Conservation (phyloP, 768 basidiomycete species). For the Saitozyma sp. region DNA sequence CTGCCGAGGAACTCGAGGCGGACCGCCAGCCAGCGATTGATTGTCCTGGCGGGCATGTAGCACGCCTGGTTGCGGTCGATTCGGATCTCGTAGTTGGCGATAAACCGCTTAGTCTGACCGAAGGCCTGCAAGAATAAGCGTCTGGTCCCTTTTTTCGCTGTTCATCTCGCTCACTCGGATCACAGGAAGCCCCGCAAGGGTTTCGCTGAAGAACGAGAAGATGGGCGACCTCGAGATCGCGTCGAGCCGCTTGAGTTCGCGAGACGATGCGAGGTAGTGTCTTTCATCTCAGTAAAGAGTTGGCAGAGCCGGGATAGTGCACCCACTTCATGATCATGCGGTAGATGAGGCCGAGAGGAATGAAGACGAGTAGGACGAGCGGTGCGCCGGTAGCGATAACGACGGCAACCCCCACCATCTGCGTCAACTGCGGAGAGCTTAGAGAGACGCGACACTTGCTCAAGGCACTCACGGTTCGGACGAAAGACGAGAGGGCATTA, state of each 20-base stretch:
- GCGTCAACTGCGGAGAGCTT: conserved; percentile 19
- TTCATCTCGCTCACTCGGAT: no score
- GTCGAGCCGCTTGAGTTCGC: conserved; percentile 53
- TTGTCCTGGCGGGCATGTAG: conserved; percentile 64
- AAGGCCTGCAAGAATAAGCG: conserved; percentile 37
- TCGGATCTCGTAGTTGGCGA: conserved; percentile 56
- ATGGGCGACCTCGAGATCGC: conserved; percentile 82
- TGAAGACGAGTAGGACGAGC: conserved; percentile 71
- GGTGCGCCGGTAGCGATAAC: conserved; percentile 84
- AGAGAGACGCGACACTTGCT: conserved; percentile 4
- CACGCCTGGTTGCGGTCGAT: conserved; percentile 85
- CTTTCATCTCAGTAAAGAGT: no score
- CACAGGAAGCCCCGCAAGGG: conserved; percentile 40
- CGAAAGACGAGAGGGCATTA: conserved; percentile 69
- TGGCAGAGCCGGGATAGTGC: no score
- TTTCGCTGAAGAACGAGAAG: conserved; percentile 62
- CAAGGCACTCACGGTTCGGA: conserved; percentile 61
- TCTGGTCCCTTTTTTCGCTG: no score
- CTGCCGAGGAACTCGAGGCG: conserved; percentile 84
- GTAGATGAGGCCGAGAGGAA: conserved; percentile 80
- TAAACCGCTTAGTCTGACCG: conserved; percentile 47
- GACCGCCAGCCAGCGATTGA: conserved; percentile 69
- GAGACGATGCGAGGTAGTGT: conserved; percentile 60
- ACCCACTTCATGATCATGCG: conserved; percentile 73
- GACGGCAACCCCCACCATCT: conserved; percentile 52